Percentiles rank a stretch among this genome's conserved stretches.
These are phyloP conservation scores for Phoenix roebelenii DNA, from an alignment of 176 grass and related monocot genomes.

Conservation along the genomic window DNA sequence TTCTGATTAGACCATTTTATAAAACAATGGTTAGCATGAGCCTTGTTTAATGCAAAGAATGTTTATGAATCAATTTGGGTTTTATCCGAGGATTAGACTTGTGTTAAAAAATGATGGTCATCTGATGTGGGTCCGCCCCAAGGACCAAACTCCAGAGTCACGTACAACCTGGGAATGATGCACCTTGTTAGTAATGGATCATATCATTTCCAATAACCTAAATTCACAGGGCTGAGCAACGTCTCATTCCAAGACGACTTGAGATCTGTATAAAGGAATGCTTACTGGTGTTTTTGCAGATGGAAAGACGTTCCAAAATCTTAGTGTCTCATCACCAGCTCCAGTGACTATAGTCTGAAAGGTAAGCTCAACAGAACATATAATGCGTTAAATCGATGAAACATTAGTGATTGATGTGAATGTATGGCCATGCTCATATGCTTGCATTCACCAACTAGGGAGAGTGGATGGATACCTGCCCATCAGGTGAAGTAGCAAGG, in stretches of 20 bases:
- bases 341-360: constrained; percentile 90
- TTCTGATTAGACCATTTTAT: no score
- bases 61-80: no score
- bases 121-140: constrained; percentile 76
- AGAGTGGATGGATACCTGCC: constrained; percentile 42
- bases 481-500: constrained; percentile 83
- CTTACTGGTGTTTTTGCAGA: constrained; percentile 64
- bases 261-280: background rate
- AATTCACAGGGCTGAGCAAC: no score
- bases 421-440: no score
- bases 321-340: constrained; percentile 80
- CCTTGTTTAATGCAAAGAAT: no score
- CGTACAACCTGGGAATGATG: constrained; percentile 34
- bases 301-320: constrained; percentile 98
- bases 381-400: no score
- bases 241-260: no score
- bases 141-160: constrained; percentile 67
- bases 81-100: no score
- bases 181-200: constrained; percentile 7
- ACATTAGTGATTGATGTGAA: no score
- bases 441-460: no score
- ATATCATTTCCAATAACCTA: no score
- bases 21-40: no score
- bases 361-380: background rate
- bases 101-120: constrained; percentile 17